phyloP scores from a whole-genome alignment of 805 yeast genomes.

The Schizosaccharomyces japonicus region DNA sequence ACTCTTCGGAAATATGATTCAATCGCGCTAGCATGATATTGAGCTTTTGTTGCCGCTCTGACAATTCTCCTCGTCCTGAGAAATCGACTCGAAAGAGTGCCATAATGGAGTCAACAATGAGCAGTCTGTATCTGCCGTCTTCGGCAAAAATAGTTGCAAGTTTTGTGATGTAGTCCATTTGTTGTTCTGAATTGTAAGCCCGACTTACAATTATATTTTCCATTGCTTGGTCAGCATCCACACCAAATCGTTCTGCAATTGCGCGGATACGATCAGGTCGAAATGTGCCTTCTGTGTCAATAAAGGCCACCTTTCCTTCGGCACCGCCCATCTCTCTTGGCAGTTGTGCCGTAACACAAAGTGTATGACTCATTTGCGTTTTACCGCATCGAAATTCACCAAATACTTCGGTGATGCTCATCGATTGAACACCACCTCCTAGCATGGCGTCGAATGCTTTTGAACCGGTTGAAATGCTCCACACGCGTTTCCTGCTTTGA shows the following conservation, averaged over 20 bases:
- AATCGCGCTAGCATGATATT: slow-evolving; percentile 31
- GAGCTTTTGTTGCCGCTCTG: slow-evolving; percentile 48
- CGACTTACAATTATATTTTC: slow-evolving; percentile 55
- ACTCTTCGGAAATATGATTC: slow-evolving; percentile 48
- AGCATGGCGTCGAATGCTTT: slow-evolving; percentile 41
- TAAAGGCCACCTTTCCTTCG: slow-evolving; percentile 57
- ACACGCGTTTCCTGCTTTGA: slow-evolving; percentile 36
- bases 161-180: slow-evolving; percentile 43
- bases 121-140: slow-evolving; percentile 28
- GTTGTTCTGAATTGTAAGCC: slow-evolving; percentile 59
- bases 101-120: slow-evolving; percentile 53
- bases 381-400: slow-evolving; percentile 67
- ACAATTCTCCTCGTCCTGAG: slow-evolving; percentile 53
- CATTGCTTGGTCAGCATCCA: slow-evolving; percentile 39
- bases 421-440: slow-evolving; percentile 52
- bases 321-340: slow-evolving; percentile 44
- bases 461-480: slow-evolving; percentile 45
- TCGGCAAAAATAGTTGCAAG: slow-evolving; percentile 44
- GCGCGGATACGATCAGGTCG: slow-evolving; percentile 43
- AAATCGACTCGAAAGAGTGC: slow-evolving; percentile 59
- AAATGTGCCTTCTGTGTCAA: slow-evolving; percentile 65
- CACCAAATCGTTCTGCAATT: slow-evolving; percentile 44
- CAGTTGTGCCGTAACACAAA: slow-evolving; percentile 52
- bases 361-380: slow-evolving; percentile 58
- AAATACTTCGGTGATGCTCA: slow-evolving; percentile 55